phyloP scores from a whole-genome alignment of 176 grass and related monocot genomes.

The Cenchrus fungigraminus region DNA sequence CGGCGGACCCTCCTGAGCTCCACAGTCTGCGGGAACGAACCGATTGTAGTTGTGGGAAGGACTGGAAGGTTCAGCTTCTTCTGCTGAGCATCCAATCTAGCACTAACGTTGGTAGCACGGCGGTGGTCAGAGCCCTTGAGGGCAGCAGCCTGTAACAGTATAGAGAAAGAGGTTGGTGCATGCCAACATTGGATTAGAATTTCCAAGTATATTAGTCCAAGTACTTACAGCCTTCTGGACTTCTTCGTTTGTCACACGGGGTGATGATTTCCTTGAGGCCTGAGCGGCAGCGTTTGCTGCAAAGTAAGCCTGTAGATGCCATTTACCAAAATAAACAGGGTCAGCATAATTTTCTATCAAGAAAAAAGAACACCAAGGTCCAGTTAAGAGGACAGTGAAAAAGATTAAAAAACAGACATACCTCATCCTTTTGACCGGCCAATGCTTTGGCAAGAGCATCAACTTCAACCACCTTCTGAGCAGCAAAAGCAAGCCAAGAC shows the following conservation, averaged over 20 bases:
- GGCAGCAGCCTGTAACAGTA: conserved; percentile 69
- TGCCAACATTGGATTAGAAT: conserved; percentile 17
- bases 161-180: background rate
- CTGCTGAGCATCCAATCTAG: conserved; percentile 79
- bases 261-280: conserved; percentile 86
- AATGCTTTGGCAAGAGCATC: conserved; percentile 85
- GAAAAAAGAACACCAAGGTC: background rate
- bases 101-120: conserved; percentile 68
- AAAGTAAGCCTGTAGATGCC: conserved; percentile 71
- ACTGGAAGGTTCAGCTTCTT: conserved; percentile 91
- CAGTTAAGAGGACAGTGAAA: background rate
- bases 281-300: conserved; percentile 87
- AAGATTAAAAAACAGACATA: conserved; percentile 19
- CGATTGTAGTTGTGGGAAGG: conserved; percentile 88
- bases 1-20: conserved; percentile 90
- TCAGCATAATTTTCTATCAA: conserved; percentile 15
- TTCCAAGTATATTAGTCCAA: conserved; percentile 6
- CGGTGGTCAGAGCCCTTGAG: conserved; percentile 86
- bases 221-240: conserved; percentile 87
- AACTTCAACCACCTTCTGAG: conserved; percentile 94
- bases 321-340: background rate
- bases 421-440: conserved; percentile 90
- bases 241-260: conserved; percentile 89
- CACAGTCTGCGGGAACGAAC: conserved; percentile 85
- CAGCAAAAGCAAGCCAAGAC: conserved; percentile 92